These are phyloP conservation scores for Arabidopsis suecica DNA, from an alignment of 345 rosid species.

Conservation along the genomic window DNA sequence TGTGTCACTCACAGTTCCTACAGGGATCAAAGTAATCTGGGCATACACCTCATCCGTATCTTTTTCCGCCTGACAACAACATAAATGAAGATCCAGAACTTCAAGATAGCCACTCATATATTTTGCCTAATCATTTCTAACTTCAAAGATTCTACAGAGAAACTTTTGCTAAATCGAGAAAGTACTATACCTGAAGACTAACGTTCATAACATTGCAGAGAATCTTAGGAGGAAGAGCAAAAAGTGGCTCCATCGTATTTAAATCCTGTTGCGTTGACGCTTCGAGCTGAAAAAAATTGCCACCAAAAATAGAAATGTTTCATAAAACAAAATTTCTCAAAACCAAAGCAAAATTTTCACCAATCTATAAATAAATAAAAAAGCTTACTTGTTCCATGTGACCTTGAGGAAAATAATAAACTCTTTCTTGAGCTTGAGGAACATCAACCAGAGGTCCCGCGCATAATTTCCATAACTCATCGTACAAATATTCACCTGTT, in stretches of 20 bases:
- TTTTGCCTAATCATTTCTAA: not conserved
- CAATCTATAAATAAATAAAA: slow-evolving; percentile 19
- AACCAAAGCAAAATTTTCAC: not conserved
- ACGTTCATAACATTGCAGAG: slow-evolving; percentile 81
- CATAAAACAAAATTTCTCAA: not conserved
- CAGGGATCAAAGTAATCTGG: slow-evolving; percentile 81
- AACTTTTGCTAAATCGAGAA: slow-evolving; percentile 13
- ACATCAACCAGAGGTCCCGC: slow-evolving; percentile 88
- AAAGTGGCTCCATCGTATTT: slow-evolving; percentile 72
- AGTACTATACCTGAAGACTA: slow-evolving; percentile 60
- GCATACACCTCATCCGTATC: slow-evolving; percentile 98
- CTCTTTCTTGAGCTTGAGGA: slow-evolving; percentile 64
- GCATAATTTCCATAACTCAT: slow-evolving; percentile 84
- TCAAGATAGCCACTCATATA: not conserved
- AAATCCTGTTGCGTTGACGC: slow-evolving; percentile 84
- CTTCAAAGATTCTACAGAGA: not conserved
- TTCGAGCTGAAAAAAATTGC: slow-evolving; percentile 59
- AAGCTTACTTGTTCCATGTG: slow-evolving; percentile 87
- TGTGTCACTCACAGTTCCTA: slow-evolving; percentile 55
- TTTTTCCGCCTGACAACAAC: slow-evolving; percentile 76
- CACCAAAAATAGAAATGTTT: slow-evolving; percentile 44
- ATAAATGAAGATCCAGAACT: slow-evolving; percentile 1
- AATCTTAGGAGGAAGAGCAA: slow-evolving; percentile 75
- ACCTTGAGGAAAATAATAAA: slow-evolving; percentile 92
- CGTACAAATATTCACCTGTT: slow-evolving; percentile 53